These are phyloP conservation scores for Sanghuangporus baumii DNA, from an alignment of 1,284 basidiomycete genomes.

Conservation along the genomic window DNA sequence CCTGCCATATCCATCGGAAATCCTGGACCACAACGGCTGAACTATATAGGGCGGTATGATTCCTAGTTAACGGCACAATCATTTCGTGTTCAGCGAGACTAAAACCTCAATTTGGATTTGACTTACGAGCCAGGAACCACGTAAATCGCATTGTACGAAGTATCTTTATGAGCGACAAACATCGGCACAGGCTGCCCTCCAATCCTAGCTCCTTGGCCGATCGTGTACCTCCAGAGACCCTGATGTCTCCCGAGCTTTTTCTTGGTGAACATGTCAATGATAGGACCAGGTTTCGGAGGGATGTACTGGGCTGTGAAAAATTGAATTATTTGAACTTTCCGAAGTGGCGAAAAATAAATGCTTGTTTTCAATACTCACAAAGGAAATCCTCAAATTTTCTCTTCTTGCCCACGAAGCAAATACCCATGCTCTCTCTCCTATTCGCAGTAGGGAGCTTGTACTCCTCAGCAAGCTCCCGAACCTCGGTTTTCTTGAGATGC, in stretches of 20 bases:
- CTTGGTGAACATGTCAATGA: constrained; percentile 57
- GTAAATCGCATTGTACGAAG: constrained; percentile 54
- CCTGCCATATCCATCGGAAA: constrained; percentile 76
- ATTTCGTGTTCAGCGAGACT: not conserved
- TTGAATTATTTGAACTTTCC: not conserved
- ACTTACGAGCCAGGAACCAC: constrained; percentile 74
- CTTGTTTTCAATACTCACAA: constrained; percentile 36
- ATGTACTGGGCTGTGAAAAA: constrained; percentile 70
- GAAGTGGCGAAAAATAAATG: not conserved
- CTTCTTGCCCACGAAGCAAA: constrained; percentile 93
- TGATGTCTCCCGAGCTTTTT: constrained; percentile 56
- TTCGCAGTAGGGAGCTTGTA: constrained; percentile 72
- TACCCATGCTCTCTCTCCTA: constrained; percentile 87
- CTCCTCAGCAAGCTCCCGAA: constrained; percentile 71
- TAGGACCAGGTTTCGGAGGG: constrained; percentile 55
- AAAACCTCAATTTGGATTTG: not conserved
- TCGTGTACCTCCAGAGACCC: constrained; percentile 86
- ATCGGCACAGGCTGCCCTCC: constrained; percentile 56
- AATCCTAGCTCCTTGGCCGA: constrained; percentile 76
- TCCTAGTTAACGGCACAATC: not conserved
- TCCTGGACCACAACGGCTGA: constrained; percentile 39
- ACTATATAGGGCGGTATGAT: not conserved
- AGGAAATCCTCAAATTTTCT: constrained; percentile 72
- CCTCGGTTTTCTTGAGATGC: constrained; percentile 58
- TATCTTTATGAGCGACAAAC: constrained; percentile 77